Percentiles rank a stretch among this genome's conserved stretches.
Evolutionary conservation across 345 rosid genomes (phyloP).

Genomic region (Zanthoxylum bungeanum): DNA sequence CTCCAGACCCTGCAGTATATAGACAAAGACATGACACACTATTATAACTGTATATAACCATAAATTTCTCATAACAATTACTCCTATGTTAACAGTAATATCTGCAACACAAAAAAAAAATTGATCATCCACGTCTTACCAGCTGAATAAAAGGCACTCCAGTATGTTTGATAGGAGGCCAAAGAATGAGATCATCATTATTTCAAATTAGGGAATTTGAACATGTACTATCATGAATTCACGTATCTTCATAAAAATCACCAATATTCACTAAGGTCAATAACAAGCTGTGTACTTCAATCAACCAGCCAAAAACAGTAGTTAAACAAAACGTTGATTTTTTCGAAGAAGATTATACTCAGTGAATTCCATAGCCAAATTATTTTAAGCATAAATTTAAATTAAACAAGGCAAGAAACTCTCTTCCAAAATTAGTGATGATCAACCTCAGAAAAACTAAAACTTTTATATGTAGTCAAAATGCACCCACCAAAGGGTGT

Average conservation of each 20-base stretch:
- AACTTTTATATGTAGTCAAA: neutral
- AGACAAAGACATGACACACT: neutral
- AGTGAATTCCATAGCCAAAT: too few relatives aligned
- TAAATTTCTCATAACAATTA: neutral
- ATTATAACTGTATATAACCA: too few relatives aligned
- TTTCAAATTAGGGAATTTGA: too few relatives aligned
- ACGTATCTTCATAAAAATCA: too few relatives aligned
- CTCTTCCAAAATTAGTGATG: neutral
- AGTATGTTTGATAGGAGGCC: too few relatives aligned
- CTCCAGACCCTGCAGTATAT: conserved; percentile 48
- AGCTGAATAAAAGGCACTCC: neutral
- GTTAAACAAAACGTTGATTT: too few relatives aligned
- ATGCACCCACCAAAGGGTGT: neutral
- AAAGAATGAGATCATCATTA: too few relatives aligned
- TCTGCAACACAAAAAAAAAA: neutral
- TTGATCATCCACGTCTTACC: neutral
- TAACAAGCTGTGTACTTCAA: neutral
- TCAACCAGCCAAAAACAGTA: too few relatives aligned
- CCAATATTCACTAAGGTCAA: neutral
- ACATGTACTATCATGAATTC: too few relatives aligned
- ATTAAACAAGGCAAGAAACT: neutral
- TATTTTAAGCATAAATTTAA: too few relatives aligned
- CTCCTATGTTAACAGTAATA: neutral
- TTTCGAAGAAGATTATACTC: too few relatives aligned
- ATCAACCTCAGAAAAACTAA: too few relatives aligned